These are phyloP conservation scores for Aspergillus fructus DNA, from an alignment of 2,329 filamentous ascomycete genomes.

Conservation along the genomic window DNA sequence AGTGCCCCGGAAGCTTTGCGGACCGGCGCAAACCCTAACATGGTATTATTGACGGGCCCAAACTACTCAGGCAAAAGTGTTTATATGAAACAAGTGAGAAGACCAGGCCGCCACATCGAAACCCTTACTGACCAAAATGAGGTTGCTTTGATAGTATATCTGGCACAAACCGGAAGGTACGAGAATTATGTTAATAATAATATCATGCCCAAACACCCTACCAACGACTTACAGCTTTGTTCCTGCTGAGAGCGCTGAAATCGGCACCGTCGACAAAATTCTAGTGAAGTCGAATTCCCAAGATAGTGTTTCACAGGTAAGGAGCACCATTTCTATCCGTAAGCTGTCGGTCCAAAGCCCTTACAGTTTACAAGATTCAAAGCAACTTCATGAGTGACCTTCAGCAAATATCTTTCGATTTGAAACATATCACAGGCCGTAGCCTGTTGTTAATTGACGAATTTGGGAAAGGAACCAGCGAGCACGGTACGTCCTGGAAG, in stretches of 20 bases:
- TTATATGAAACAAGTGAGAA: constrained; percentile 76
- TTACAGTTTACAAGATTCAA: constrained; percentile 45
- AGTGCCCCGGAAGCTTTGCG: constrained; percentile 1
- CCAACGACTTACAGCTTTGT: constrained; percentile 64
- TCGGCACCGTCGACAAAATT: constrained; percentile 91
- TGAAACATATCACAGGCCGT: constrained; percentile 70
- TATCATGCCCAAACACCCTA: neutral
- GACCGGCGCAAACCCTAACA: constrained; percentile 52
- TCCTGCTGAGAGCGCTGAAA: constrained; percentile 70
- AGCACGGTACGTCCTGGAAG: constrained; percentile 41
- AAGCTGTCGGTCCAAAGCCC: neutral
- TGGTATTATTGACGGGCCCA: constrained; percentile 82
- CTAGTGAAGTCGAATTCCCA: constrained; percentile 79
- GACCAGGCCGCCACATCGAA: neutral
- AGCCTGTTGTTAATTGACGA: constrained; percentile 92
- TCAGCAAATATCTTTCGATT: constrained; percentile 76
- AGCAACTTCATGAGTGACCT: constrained; percentile 79
- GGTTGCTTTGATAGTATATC: constrained; percentile 82
- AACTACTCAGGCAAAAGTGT: constrained; percentile 98
- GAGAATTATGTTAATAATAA: neutral
- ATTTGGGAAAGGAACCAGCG: constrained; percentile 72
- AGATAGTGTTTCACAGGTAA: constrained; percentile 61
- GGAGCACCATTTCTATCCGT: neutral
- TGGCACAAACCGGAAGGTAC: constrained; percentile 78
- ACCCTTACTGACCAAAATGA: constrained; percentile 19